A percentile compares a stretch with the other conserved stretches of the same genome.
Conservation (phyloP, 208 protist genomes). For the Acanthamoeba royreba region DNA sequence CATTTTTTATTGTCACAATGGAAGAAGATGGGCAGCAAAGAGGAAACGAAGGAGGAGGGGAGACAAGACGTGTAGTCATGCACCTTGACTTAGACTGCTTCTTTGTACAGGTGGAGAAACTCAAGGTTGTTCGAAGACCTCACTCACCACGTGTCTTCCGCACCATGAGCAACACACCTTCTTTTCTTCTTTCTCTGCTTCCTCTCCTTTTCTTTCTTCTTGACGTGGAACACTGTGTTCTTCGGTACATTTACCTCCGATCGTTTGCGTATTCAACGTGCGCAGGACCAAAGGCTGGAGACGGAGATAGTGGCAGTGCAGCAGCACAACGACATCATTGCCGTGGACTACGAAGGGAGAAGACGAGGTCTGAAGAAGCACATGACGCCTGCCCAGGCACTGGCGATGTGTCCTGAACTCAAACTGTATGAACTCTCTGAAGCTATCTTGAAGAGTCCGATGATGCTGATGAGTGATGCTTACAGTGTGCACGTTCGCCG, state of each 20-base stretch:
- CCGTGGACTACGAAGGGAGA: background rate
- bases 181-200: background rate
- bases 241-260: too few species aligned
- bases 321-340: constrained; percentile 35
- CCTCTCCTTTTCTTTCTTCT: background rate
- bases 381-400: background rate
- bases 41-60: background rate
- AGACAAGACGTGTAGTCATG: background rate
- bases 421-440: background rate
- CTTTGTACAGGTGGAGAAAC: background rate
- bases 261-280: too few species aligned
- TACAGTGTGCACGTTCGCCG: background rate
- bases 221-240: too few species aligned
- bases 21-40: background rate
- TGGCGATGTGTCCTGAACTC: background rate
- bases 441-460: background rate
- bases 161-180: background rate
- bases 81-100: constrained; percentile 22
- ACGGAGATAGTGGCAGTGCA: background rate
- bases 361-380: background rate
- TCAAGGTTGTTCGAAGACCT: background rate
- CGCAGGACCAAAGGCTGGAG: background rate
- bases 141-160: background rate
- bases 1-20: background rate
- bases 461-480: background rate